A percentile compares a stretch with the other conserved stretches of the same genome.
These are phyloP conservation scores for Rhizopogon roseolus DNA, from an alignment of 768 basidiomycete species.

Conservation along the genomic window DNA sequence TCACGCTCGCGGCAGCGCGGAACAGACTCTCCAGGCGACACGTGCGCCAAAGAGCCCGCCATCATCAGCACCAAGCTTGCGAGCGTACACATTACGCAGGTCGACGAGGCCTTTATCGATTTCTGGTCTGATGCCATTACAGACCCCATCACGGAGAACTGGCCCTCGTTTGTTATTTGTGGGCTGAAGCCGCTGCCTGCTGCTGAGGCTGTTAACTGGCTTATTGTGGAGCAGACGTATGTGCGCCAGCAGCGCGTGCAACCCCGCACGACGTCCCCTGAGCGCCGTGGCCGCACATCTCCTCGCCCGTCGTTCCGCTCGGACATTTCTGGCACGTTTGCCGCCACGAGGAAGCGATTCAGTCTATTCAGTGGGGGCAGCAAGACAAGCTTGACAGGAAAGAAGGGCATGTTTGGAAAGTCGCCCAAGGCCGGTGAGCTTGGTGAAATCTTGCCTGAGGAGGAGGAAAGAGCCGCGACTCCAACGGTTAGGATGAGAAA, in stretches of 20 bases:
- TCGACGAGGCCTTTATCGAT: constrained; percentile 82
- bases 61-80: constrained; percentile 36
- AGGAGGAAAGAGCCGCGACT: constrained; percentile 31
- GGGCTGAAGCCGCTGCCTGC: constrained; percentile 45
- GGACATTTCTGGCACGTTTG: constrained; percentile 39
- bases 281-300: constrained; percentile 27
- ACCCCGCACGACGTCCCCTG: constrained; percentile 19
- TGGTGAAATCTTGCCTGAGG: constrained; percentile 64
- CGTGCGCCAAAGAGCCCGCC: constrained; percentile 5
- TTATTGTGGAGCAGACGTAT: constrained; percentile 65
- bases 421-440: constrained; percentile 54
- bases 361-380: constrained; percentile 45
- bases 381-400: constrained; percentile 14
- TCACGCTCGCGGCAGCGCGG: constrained; percentile 22
- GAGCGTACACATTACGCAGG: constrained; percentile 36
- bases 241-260: constrained; percentile 30
- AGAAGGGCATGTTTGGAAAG: constrained; percentile 28
- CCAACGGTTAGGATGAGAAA: constrained; percentile 25
- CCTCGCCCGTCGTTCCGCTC: constrained; percentile 44
- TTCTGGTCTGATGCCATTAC: constrained; percentile 75
- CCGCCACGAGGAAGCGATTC: constrained; percentile 56
- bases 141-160: constrained; percentile 58
- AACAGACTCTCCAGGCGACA: constrained; percentile 11
- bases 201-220: constrained; percentile 45
- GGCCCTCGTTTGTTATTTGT: constrained; percentile 70